These are phyloP conservation scores for Dryas drummondii DNA, from an alignment of 306 rosid species.

Conservation along the genomic window DNA sequence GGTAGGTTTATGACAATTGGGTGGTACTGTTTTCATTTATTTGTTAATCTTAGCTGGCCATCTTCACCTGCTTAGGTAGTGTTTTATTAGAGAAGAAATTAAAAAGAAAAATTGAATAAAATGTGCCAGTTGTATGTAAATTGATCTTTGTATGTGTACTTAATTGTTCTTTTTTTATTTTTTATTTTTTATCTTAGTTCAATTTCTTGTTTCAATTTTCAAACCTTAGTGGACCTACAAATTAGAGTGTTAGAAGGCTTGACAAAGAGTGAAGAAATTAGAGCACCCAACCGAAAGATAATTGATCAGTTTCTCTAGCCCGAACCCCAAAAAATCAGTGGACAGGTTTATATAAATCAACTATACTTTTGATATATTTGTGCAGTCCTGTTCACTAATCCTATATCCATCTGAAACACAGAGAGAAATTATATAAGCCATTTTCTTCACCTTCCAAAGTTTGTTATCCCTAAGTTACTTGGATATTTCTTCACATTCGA, in stretches of 20 bases:
- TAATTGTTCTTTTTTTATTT: too few species aligned
- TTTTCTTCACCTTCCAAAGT: not conserved
- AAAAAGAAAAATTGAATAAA: not conserved
- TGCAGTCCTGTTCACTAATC: not conserved
- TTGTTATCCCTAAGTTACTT: not conserved
- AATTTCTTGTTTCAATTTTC: too few species aligned
- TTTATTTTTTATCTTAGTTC: too few species aligned
- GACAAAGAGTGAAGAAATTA: too few species aligned
- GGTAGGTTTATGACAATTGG: constrained; percentile 35
- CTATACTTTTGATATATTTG: not conserved
- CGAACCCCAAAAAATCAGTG: not conserved
- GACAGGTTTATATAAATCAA: not conserved
- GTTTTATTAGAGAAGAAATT: not conserved
- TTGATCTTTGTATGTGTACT: too few species aligned
- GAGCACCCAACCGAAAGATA: too few species aligned
- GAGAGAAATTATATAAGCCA: not conserved
- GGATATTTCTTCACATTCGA: not conserved
- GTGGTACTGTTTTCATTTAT: not conserved
- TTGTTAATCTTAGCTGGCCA: constrained; percentile 5
- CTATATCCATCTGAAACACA: constrained; percentile 1
- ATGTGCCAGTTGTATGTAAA: not conserved
- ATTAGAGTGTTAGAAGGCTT: too few species aligned
- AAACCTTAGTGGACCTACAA: too few species aligned
- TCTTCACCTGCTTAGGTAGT: not conserved
- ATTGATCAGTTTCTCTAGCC: too few species aligned